These are phyloP conservation scores for Funneliformis geosporum DNA, from an alignment of 192 early-diverging fungal species.

Conservation along the genomic window DNA sequence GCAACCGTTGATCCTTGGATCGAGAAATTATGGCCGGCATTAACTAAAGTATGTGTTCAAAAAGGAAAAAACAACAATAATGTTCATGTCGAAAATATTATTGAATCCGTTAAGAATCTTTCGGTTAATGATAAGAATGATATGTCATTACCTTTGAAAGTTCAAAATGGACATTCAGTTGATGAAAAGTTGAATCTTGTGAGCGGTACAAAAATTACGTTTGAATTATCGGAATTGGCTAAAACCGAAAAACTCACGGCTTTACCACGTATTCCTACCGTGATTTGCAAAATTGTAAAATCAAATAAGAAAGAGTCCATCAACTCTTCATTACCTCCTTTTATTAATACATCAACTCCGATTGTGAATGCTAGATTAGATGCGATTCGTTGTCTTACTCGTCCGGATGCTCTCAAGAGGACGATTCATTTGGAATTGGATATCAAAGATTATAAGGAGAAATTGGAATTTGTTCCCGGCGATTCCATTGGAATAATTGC, in stretches of 20 bases:
- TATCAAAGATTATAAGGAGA: constrained; percentile 36
- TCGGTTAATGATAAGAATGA: background rate
- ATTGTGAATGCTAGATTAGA: constrained; percentile 57
- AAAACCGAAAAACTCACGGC: constrained; percentile 55
- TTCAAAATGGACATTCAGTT: background rate
- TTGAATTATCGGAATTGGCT: constrained; percentile 53
- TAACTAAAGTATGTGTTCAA: constrained; percentile 51
- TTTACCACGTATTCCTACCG: constrained; percentile 55
- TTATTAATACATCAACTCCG: constrained; percentile 48
- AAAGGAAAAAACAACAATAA: constrained; percentile 2
- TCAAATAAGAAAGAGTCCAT: background rate
- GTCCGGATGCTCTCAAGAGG: constrained; percentile 69
- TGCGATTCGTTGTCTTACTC: constrained; percentile 60
- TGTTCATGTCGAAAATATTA: background rate
- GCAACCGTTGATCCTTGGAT: constrained; percentile 92
- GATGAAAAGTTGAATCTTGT: background rate
- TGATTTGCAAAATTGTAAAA: constrained; percentile 45
- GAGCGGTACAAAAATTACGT: constrained; percentile 36
- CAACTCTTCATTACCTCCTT: constrained; percentile 39
- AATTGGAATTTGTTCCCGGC: constrained; percentile 63
- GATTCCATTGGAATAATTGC: constrained; percentile 88
- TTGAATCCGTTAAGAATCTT: background rate
- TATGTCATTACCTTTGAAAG: background rate
- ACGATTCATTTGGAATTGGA: constrained; percentile 64
- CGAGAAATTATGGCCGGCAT: constrained; percentile 72